Evolutionary conservation across 2,329 filamentous ascomycete species (phyloP).

Genomic region (Fusarium illudens): DNA sequence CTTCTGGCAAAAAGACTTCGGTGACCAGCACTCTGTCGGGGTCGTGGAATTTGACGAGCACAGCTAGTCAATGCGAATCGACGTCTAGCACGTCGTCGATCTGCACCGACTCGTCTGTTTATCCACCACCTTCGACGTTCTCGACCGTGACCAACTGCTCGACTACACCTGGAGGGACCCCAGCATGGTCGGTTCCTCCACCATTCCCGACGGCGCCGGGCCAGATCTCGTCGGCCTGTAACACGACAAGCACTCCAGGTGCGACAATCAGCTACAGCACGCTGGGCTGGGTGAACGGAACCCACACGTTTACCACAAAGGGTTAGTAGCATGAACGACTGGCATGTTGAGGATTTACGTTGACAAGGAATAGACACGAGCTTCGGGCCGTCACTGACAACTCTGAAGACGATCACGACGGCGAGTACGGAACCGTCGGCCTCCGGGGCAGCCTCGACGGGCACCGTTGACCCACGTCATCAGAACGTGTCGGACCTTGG

Average conservation of each 20-base stretch:
- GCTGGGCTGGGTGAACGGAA: constrained; percentile 30
- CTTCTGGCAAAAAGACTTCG: constrained; percentile 13
- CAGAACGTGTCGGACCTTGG: constrained; percentile 42
- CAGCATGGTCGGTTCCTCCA: constrained; percentile 14
- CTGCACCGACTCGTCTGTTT: constrained; percentile 17
- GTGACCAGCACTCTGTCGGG: neutral
- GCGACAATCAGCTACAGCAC: constrained; percentile 17
- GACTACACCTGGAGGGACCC: neutral
- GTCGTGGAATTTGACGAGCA: constrained; percentile 20
- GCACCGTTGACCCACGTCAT: constrained; percentile 36
- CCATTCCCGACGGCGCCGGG: constrained; percentile 8
- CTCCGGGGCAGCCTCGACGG: constrained; percentile 27
- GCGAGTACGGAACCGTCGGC: neutral
- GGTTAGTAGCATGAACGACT: constrained; percentile 17
- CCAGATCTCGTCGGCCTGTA: constrained; percentile 32
- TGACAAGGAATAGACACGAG: constrained; percentile 14
- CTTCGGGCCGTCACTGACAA: constrained; percentile 25
- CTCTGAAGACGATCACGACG: constrained; percentile 35
- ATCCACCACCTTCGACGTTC: neutral
- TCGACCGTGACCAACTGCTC: constrained; percentile 25
- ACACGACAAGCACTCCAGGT: constrained; percentile 34
- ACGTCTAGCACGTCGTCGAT: constrained; percentile 23
- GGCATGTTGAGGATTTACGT: neutral
- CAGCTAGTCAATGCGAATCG: constrained; percentile 20
- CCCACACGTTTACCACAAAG: constrained; percentile 13